A percentile compares a stretch with the other conserved stretches of the same genome.
phyloP scores from a whole-genome alignment of 2,329 filamentous ascomycete genomes.

The Fusarium sp. region DNA sequence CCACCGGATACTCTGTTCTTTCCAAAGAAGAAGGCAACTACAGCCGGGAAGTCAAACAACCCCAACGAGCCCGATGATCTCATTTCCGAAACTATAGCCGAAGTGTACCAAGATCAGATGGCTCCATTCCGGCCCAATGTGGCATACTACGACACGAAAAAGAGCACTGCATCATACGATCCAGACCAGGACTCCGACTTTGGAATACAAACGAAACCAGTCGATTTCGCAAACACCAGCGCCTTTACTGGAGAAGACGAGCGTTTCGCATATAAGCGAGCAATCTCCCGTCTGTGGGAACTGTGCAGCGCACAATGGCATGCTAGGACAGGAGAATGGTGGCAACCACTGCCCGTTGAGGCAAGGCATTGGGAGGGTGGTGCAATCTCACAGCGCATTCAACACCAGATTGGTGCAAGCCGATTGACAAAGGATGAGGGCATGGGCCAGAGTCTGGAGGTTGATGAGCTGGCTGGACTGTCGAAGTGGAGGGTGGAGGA shows the following conservation, averaged over 20 bases:
- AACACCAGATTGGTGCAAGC: slow-evolving; percentile 10
- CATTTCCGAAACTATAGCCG: slow-evolving; percentile 62
- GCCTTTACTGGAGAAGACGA: slow-evolving; percentile 86
- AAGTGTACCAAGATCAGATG: slow-evolving; percentile 83
- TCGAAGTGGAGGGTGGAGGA: slow-evolving; percentile 56
- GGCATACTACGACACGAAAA: slow-evolving; percentile 69
- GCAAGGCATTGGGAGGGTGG: slow-evolving; percentile 75
- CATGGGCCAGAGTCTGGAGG: slow-evolving; percentile 53
- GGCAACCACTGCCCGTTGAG: slow-evolving; percentile 75
- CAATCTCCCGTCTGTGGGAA: slow-evolving; percentile 83
- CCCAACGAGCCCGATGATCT: slow-evolving; percentile 53
- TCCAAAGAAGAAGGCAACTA: slow-evolving; percentile 64
- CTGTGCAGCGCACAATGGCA: slow-evolving; percentile 82
- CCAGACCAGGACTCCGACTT: slow-evolving; percentile 71
- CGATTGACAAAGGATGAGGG: slow-evolving; percentile 44
- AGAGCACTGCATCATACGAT: slow-evolving; percentile 63
- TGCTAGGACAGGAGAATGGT: slow-evolving; percentile 74
- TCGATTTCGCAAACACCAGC: slow-evolving; percentile 76
- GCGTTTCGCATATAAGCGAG: slow-evolving; percentile 83
- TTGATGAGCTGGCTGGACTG: slow-evolving; percentile 57
- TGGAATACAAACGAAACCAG: slow-evolving; percentile 54
- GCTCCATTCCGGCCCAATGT: slow-evolving; percentile 85
- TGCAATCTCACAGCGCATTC: slow-evolving; percentile 42
- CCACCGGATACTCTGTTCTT: slow-evolving; percentile 84
- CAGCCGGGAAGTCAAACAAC: slow-evolving; percentile 10